phyloP scores from a whole-genome alignment of 1,139 yeast genomes.

The Sugiyamaella japonica region DNA sequence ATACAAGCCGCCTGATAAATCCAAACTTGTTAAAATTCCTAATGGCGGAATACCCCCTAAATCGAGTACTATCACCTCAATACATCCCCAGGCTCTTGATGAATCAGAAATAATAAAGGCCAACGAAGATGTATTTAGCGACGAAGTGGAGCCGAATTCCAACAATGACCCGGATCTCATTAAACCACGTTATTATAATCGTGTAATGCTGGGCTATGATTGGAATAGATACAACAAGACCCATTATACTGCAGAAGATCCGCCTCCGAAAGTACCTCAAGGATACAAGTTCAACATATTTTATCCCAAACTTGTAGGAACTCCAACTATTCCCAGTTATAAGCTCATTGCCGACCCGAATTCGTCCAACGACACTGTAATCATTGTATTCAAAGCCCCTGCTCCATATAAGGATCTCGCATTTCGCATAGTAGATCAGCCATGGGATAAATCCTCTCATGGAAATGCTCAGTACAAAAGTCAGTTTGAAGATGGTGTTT shows the following conservation, averaged over 20 bases:
- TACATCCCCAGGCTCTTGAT: background rate
- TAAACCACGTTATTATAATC: constrained; percentile 39
- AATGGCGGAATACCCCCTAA: background rate
- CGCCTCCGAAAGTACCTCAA: constrained; percentile 44
- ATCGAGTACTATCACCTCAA: background rate
- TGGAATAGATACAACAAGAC: constrained; percentile 43
- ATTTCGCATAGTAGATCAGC: constrained; percentile 41
- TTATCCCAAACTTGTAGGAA: constrained; percentile 39
- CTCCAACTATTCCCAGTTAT: constrained; percentile 38
- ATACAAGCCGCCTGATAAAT: background rate
- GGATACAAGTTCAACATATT: constrained; percentile 44
- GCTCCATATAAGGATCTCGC: constrained; percentile 41
- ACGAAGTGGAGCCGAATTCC: constrained; percentile 5
- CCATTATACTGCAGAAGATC: constrained; percentile 40
- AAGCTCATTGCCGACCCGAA: constrained; percentile 30
- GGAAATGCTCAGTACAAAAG: constrained; percentile 37
- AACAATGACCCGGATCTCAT: constrained; percentile 12
- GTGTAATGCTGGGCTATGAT: constrained; percentile 41
- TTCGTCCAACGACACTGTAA: constrained; percentile 32
- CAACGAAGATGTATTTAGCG: constrained; percentile 9
- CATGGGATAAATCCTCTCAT: constrained; percentile 42
- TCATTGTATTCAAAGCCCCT: constrained; percentile 40
- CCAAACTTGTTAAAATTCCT: background rate
- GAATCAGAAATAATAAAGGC: constrained; percentile 1
- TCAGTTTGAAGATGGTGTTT: constrained; percentile 41